phyloP scores from a whole-genome alignment of 805 yeast genomes.

The Lipomyces orientalis region DNA sequence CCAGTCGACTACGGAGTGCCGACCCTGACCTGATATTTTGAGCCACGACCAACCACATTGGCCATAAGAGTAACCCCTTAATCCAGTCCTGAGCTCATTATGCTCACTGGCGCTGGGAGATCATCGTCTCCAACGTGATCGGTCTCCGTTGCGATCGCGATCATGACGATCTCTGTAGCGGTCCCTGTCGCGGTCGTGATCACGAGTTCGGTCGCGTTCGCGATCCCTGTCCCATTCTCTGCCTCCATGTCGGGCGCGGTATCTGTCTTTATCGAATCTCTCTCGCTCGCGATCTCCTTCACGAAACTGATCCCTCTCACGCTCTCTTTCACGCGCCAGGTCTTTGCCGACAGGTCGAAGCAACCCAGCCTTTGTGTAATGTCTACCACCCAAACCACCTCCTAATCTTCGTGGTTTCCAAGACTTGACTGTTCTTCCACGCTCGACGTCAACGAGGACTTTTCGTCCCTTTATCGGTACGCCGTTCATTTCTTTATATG shows the following conservation, averaged over 20 bases:
- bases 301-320: conserved; percentile 23
- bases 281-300: conserved; percentile 39
- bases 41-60: not conserved
- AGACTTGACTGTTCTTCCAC: conserved; percentile 47
- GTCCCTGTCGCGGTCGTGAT: conserved; percentile 18
- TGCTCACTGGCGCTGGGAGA: not conserved
- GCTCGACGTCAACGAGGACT: conserved; percentile 51
- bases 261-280: conserved; percentile 37
- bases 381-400: conserved; percentile 92
- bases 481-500: conserved; percentile 65
- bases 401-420: conserved; percentile 63
- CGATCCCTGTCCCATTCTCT: conserved; percentile 28
- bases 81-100: conserved; percentile 16
- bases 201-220: conserved; percentile 15
- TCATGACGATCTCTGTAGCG: conserved; percentile 27
- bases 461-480: conserved; percentile 57
- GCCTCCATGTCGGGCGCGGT: conserved; percentile 24
- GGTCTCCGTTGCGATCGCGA: conserved; percentile 29
- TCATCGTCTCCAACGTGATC: conserved; percentile 25
- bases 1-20: not conserved
- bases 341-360: conserved; percentile 31
- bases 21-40: conserved; percentile 21
- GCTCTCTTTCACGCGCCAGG: conserved; percentile 25
- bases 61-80: conserved; percentile 13
- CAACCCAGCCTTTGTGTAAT: conserved; percentile 52